phyloP scores from a whole-genome alignment of 2,329 filamentous ascomycete species.

The Berkeleyomyces basicola region DNA sequence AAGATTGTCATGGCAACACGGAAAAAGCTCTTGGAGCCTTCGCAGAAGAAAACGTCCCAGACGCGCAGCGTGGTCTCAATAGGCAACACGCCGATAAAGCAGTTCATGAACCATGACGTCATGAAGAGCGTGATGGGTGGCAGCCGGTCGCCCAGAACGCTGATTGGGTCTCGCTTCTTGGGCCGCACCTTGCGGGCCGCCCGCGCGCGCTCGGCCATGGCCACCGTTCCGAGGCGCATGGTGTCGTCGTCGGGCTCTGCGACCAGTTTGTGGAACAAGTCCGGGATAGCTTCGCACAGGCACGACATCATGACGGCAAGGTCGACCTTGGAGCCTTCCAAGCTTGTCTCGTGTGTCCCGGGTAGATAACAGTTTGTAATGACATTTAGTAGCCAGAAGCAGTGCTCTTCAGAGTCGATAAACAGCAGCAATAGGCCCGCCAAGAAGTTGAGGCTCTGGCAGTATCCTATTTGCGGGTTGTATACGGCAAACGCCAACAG shows the following conservation, averaged over 20 bases:
- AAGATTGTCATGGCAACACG: conserved; percentile 82
- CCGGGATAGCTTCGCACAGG: conserved; percentile 65
- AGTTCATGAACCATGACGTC: conserved; percentile 96
- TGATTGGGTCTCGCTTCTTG: conserved; percentile 25
- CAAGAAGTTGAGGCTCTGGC: conserved; percentile 88
- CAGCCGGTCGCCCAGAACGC: conserved; percentile 37
- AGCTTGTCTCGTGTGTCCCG: conserved; percentile 75
- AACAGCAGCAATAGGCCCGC: conserved; percentile 81
- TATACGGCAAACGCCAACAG: conserved; percentile 81
- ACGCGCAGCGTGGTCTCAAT: conserved; percentile 83
- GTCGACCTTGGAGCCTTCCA: conserved; percentile 87
- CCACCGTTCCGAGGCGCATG: conserved; percentile 20
- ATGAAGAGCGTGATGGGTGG: conserved; percentile 85
- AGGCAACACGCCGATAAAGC: conserved; percentile 82
- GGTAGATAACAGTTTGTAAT: conserved; percentile 79
- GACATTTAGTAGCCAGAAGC: conserved; percentile 85
- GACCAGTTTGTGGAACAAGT: conserved; percentile 76
- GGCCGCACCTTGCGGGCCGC: conserved; percentile 18
- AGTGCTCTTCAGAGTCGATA: conserved; percentile 72
- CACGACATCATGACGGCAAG: conserved; percentile 83
- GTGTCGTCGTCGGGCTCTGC: conserved; percentile 47
- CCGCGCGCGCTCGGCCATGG: conserved; percentile 13
- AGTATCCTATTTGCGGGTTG: conserved; percentile 85
- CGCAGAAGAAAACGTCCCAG: conserved; percentile 93
- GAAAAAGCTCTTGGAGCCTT: conserved; percentile 86